These are phyloP conservation scores for Eucalyptus cloeziana DNA, from an alignment of 345 rosid genomes.

Conservation along the genomic window DNA sequence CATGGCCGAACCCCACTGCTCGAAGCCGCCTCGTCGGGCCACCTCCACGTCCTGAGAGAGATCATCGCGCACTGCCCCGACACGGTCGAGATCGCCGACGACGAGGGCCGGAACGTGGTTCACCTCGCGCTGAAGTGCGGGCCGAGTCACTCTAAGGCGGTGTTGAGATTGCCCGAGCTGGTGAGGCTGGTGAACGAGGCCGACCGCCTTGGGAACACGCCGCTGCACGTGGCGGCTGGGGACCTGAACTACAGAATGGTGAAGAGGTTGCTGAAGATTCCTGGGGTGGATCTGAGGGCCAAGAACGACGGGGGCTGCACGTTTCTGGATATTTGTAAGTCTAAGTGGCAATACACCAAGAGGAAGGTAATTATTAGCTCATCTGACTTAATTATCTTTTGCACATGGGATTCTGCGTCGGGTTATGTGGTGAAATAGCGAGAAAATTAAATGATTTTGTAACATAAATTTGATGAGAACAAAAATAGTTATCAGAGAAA, in stretches of 20 bases:
- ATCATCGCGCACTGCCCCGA: neutral
- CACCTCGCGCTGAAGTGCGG: neutral
- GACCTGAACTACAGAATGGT: no score
- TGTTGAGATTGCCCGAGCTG: neutral
- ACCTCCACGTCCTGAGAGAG: neutral
- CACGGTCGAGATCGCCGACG: neutral
- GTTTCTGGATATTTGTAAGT: neutral
- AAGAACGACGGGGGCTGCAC: no score
- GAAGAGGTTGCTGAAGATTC: no score
- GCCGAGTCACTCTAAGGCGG: neutral
- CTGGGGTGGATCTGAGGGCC: no score
- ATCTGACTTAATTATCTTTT: neutral
- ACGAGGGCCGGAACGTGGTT: neutral
- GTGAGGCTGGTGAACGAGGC: neutral
- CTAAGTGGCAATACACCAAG: neutral
- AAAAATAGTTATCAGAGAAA: neutral
- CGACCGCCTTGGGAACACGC: neutral
- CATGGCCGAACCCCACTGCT: neutral
- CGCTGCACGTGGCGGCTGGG: no score
- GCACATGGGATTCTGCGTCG: neutral
- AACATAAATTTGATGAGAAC: no score
- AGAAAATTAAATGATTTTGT: no score
- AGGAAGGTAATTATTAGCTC: neutral
- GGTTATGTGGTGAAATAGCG: neutral
- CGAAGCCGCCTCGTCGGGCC: neutral